These are phyloP conservation scores for Sclerotinia subarctica DNA, from an alignment of 2,329 filamentous ascomycete species.

Conservation along the genomic window DNA sequence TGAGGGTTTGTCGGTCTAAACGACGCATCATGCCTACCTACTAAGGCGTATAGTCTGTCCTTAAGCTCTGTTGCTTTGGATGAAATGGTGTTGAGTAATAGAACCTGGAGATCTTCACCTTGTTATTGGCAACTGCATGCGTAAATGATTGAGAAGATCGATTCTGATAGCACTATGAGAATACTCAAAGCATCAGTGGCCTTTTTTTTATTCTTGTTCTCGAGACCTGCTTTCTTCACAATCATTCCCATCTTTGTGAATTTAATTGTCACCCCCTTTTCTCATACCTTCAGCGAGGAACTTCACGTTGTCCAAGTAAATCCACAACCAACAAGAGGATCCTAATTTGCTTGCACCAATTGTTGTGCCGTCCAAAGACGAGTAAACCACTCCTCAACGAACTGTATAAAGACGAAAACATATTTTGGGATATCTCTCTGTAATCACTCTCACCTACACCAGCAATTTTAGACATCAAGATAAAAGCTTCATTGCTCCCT, in stretches of 20 bases:
- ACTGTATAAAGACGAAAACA: background rate
- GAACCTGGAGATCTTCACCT: background rate
- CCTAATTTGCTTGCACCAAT: background rate
- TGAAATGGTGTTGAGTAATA: background rate
- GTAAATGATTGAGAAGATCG: background rate
- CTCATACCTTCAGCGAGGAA: background rate
- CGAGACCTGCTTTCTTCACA: background rate
- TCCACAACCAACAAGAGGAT: constrained; percentile 10
- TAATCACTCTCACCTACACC: background rate
- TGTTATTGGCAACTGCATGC: background rate
- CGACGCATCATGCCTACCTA: background rate
- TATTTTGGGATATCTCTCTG: background rate
- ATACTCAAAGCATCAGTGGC: background rate
- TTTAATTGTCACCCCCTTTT: background rate
- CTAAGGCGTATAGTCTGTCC: background rate
- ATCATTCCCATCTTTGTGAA: background rate
- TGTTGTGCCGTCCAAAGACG: constrained; percentile 25
- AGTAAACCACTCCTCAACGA: constrained; percentile 20
- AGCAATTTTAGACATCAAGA: background rate
- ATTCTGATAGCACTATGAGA: background rate
- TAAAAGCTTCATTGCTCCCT: background rate
- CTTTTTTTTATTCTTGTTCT: background rate
- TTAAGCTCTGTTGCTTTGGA: background rate
- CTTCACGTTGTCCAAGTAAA: constrained; percentile 5
- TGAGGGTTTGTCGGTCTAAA: background rate